Conservation (phyloP, 2,329 filamentous ascomycete species). For the Myrmaecium sp. region DNA sequence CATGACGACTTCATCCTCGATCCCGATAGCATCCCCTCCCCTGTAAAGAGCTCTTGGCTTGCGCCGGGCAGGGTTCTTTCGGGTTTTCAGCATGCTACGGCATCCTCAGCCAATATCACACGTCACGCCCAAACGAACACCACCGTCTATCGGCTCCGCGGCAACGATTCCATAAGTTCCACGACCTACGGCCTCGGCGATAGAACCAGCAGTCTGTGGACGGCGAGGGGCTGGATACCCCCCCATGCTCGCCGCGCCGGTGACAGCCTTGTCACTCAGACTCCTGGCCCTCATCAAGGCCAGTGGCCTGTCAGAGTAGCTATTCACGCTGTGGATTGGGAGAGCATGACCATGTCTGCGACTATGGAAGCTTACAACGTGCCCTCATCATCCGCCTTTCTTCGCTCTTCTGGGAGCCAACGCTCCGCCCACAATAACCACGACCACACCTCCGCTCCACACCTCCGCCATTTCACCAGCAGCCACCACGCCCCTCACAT, state of each 20-base stretch:
- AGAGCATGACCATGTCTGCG: conserved; percentile 44
- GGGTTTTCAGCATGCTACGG: conserved; percentile 42
- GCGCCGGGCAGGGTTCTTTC: conserved; percentile 42
- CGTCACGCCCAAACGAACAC: conserved; percentile 6
- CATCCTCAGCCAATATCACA: conserved; percentile 6
- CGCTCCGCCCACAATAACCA: conserved; percentile 1
- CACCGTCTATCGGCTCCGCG: conserved; percentile 12
- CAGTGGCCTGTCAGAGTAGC: conserved; percentile 52
- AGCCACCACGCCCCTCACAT: conserved; percentile 9
- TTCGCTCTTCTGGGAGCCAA: conserved; percentile 3
- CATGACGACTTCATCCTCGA: conserved; percentile 42
- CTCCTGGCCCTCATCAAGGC: conserved; percentile 28
- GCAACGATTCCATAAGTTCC: conserved; percentile 10
- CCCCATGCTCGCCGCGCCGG: conserved; percentile 9
- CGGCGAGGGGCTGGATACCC: conserved; percentile 20
- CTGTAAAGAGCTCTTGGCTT: conserved; percentile 43
- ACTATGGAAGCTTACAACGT: conserved; percentile 58
- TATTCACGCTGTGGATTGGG: conserved; percentile 44
- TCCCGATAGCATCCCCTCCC: conserved; percentile 31
- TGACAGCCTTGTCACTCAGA: conserved; percentile 4
- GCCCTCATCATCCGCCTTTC: conserved; percentile 22
- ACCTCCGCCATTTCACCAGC: conserved; percentile 6
- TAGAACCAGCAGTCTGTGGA: too few species aligned
- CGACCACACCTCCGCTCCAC: conserved; percentile 2
- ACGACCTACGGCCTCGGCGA: conserved; percentile 11